Evolutionary conservation across 495 filamentous ascomycete genomes (phyloP).

Genomic region (Penicillium dipodomyicola): DNA sequence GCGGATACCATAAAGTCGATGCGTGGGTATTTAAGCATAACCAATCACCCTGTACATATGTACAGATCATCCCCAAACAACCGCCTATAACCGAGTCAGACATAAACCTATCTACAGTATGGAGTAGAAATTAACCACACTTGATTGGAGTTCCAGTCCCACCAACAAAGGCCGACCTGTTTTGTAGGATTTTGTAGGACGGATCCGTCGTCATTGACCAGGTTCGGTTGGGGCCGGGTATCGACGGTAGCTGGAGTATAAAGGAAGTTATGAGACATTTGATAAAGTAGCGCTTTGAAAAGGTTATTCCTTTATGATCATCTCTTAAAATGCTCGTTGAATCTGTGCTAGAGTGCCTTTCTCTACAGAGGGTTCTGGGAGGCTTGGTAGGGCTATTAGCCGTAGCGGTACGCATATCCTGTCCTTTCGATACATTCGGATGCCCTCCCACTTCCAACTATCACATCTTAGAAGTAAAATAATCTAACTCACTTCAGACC

Average conservation of each 20-base stretch:
- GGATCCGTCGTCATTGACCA: constrained; percentile 21
- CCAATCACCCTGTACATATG: not conserved
- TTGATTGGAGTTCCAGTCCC: not conserved
- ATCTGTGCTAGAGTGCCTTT: constrained; percentile 22
- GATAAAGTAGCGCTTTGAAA: not conserved
- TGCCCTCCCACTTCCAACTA: not conserved
- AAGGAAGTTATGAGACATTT: constrained; percentile 9
- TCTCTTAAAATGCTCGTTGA: constrained; percentile 23
- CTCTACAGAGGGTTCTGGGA: constrained; percentile 16
- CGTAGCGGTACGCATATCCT: constrained; percentile 20
- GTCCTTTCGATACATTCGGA: not conserved
- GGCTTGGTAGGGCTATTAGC: constrained; percentile 23
- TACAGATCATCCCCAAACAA: not conserved
- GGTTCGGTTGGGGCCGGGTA: constrained; percentile 30
- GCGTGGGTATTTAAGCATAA: constrained; percentile 7
- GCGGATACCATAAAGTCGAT: not conserved
- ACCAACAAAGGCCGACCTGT: not conserved
- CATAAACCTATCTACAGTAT: not conserved
- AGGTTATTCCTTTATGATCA: not conserved
- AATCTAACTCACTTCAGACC: constrained; percentile 15
- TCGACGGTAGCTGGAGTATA: constrained; percentile 17
- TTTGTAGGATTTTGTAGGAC: not conserved
- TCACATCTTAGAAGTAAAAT: not conserved
- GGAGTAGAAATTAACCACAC: not conserved
- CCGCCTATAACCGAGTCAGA: constrained; percentile 11